Conservation (phyloP, 306 rosid genomes). For the Fragaria iinumae region DNA sequence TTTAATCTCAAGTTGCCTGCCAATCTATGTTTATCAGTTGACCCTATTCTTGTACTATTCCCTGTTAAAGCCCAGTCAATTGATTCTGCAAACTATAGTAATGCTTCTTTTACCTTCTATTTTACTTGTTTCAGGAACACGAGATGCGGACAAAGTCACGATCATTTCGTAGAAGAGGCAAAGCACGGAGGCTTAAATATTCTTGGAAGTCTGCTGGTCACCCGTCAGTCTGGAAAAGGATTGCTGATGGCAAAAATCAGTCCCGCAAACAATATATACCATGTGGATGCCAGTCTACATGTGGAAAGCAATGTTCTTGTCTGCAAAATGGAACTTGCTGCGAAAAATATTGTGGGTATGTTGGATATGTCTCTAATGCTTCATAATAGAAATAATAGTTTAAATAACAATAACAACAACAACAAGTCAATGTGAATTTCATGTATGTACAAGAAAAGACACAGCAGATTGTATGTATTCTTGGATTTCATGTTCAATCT, state of each 20-base stretch:
- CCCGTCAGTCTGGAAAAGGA: slow-evolving; percentile 65
- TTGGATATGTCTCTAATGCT: slow-evolving; percentile 8
- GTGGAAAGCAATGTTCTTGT: slow-evolving; percentile 85
- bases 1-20: background rate
- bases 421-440: background rate
- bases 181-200: slow-evolving; percentile 75
- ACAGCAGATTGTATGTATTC: too few relatives aligned
- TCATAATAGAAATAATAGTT: background rate
- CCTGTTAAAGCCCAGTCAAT: slow-evolving; percentile 7
- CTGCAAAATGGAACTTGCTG: slow-evolving; percentile 61
- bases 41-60: background rate
- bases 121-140: slow-evolving; percentile 49
- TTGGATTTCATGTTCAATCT: too few relatives aligned
- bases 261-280: slow-evolving; percentile 62
- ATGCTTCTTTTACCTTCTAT: background rate
- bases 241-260: slow-evolving; percentile 53
- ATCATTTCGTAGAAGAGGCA: slow-evolving; percentile 79
- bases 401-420: background rate
- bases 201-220: slow-evolving; percentile 74
- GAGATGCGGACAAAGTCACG: slow-evolving; percentile 75
- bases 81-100: slow-evolving; percentile 25
- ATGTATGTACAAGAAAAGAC: too few relatives aligned
- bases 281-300: slow-evolving; percentile 65
- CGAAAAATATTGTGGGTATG: slow-evolving; percentile 92
- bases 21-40: background rate